Conservation (phyloP, 441 rosid species). For the Gossypium schwendimanii region DNA sequence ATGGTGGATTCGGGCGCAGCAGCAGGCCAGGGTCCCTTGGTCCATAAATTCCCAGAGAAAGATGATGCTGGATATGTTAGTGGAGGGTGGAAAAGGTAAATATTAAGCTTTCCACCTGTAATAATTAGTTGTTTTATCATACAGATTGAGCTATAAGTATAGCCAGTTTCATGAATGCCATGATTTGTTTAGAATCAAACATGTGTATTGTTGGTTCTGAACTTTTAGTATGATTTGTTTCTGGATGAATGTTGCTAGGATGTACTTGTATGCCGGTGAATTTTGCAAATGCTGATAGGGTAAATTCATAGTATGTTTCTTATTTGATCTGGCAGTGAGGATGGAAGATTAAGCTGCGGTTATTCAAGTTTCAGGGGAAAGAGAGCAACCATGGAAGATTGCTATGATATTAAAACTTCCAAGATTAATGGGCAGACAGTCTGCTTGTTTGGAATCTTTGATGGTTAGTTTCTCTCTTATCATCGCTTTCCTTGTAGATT, state of each 20-base stretch:
- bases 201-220: background rate
- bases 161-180: background rate
- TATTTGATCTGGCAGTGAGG: constrained; percentile 53
- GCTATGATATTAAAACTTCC: constrained; percentile 67
- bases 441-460: constrained; percentile 93
- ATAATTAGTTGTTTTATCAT: background rate
- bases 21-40: constrained; percentile 34
- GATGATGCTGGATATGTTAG: constrained; percentile 65
- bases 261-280: background rate
- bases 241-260: background rate
- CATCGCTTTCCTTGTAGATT: constrained; percentile 9
- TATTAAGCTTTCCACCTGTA: background rate
- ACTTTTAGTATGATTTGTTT: background rate
- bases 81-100: constrained; percentile 90
- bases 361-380: constrained; percentile 94
- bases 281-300: background rate
- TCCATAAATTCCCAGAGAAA: constrained; percentile 42
- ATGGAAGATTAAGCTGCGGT: constrained; percentile 86
- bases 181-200: background rate
- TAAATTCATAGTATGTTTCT: background rate
- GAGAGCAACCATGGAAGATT: constrained; percentile 95
- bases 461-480: constrained; percentile 53
- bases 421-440: constrained; percentile 63
- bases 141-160: background rate
- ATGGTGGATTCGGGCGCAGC: constrained; percentile 66